Evolutionary conservation across 2,329 filamentous ascomycete genomes (phyloP).

Genomic region (Eutypa lata): DNA sequence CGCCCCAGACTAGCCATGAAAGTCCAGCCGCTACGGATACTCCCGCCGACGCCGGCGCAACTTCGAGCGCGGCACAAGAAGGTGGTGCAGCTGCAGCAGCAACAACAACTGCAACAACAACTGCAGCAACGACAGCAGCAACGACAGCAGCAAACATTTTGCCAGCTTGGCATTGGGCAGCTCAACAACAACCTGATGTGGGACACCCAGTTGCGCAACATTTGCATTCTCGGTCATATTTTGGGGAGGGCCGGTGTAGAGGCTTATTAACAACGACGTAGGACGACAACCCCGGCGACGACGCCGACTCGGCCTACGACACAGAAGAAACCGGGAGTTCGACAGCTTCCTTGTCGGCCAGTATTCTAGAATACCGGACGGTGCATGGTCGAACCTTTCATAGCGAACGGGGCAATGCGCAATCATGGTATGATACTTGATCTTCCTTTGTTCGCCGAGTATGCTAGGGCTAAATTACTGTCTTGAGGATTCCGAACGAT

Average conservation of each 20-base stretch:
- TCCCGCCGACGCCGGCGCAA: background rate
- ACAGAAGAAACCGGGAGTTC: slow-evolving; percentile 26
- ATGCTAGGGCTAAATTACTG: slow-evolving; percentile 3
- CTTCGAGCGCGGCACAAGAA: background rate
- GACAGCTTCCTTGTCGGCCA: slow-evolving; percentile 27
- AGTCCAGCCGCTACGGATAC: background rate
- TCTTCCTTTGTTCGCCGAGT: background rate
- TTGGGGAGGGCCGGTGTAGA: too few species aligned
- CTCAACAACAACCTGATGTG: background rate
- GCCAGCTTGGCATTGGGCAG: background rate
- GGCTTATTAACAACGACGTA: background rate
- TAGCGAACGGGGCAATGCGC: slow-evolving; percentile 25
- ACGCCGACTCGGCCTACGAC: slow-evolving; percentile 26
- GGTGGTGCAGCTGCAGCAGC: background rate
- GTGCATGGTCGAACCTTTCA: slow-evolving; percentile 29
- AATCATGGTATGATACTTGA: slow-evolving; percentile 22
- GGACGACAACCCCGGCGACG: slow-evolving; percentile 14
- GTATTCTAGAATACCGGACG: slow-evolving; percentile 28
- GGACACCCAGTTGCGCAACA: background rate
- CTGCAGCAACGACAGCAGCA: too few species aligned
- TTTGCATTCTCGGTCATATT: too few species aligned
- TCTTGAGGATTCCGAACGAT: slow-evolving; percentile 28
- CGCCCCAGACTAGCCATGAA: too few species aligned
- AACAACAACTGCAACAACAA: too few species aligned
- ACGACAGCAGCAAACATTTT: background rate